Evolutionary conservation across 345 rosid species (phyloP), one percentile per base, ranked within the genome.

Genomic region (Chamaenerion angustifolium): DNA sequence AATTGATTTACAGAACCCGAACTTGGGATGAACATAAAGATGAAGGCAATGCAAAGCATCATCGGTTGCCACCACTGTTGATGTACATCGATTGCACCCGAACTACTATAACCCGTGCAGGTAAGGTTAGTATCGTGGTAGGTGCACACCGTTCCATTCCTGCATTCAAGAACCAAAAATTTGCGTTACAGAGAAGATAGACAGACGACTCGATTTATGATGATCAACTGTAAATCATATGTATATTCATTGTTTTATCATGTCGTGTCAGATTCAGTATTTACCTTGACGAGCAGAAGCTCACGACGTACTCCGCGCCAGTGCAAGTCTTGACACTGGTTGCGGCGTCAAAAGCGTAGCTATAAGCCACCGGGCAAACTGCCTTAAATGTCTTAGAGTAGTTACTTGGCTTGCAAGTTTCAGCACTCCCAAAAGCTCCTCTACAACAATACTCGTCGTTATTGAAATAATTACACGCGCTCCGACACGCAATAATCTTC

Each of bases 221-320:
- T 1, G 2, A 4, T 31, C 37, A 4, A 31, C 10, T 31, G 37
- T 31, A 5, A 2, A 23, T 23, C 2, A 2, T 5, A 23, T 5
- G 27, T 23, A 5, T 23, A 23, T 2, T 23, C 2, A 23, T 23
- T 5, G 27, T 23, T 2, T 23, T 23, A n/a, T n/a, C n/a, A n/a
- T n/a, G n/a, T n/a, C n/a, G n/a, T n/a, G n/a, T n/a, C n/a, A n/a
- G n/a, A n/a, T n/a, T n/a, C n/a, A n/a, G 5, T 23, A 23, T 23
- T 23, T 40, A 77, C 89, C 85, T 74, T 14, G 77, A 46, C 37
- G 82, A 66, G 50, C 85, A 81, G 65, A 81, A 81, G 51, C 71
- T 63, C 14, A 81, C 59, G 3, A 71, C 16, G 31, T 76, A 82
- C 4, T 70, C 79, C 8, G 78, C 40, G 9, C 68, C 70, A 13